phyloP scores from a whole-genome alignment of 2,329 filamentous ascomycete species.

The Aspergillus fumigatus region DNA sequence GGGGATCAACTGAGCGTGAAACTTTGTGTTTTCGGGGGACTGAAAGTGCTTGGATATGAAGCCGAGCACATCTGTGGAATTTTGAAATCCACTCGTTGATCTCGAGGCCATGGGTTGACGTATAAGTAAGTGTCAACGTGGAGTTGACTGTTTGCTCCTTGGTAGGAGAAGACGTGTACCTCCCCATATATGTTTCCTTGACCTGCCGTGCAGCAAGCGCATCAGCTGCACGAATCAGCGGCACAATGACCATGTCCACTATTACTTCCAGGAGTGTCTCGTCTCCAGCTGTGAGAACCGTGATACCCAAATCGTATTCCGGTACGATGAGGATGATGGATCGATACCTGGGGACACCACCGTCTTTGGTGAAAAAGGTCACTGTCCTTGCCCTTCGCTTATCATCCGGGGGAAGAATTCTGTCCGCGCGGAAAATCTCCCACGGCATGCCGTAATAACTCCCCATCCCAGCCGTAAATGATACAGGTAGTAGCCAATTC shows the following conservation, averaged over 20 bases:
- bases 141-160: neutral
- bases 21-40: neutral
- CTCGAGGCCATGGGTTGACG: neutral
- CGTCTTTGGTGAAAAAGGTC: constrained; percentile 44
- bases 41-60: neutral
- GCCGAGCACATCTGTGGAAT: constrained; percentile 4
- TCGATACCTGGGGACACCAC: constrained; percentile 40
- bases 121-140: neutral
- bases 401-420: constrained; percentile 31
- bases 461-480: constrained; percentile 31
- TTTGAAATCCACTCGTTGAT: constrained; percentile 8
- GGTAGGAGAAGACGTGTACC: neutral
- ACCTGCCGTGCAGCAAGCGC: constrained; percentile 9
- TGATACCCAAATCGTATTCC: constrained; percentile 43
- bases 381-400: constrained; percentile 18
- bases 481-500: constrained; percentile 43
- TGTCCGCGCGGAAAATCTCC: constrained; percentile 43
- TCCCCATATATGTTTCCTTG: constrained; percentile 8
- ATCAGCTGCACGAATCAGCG: constrained; percentile 17
- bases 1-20: neutral
- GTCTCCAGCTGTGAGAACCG: constrained; percentile 31
- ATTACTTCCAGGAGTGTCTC: constrained; percentile 5
- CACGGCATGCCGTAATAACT: constrained; percentile 46
- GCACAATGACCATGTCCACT: constrained; percentile 10
- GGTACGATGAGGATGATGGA: constrained; percentile 39